Conservation (phyloP, 2,329 filamentous ascomycete genomes). For the Aphanocladium album region DNA sequence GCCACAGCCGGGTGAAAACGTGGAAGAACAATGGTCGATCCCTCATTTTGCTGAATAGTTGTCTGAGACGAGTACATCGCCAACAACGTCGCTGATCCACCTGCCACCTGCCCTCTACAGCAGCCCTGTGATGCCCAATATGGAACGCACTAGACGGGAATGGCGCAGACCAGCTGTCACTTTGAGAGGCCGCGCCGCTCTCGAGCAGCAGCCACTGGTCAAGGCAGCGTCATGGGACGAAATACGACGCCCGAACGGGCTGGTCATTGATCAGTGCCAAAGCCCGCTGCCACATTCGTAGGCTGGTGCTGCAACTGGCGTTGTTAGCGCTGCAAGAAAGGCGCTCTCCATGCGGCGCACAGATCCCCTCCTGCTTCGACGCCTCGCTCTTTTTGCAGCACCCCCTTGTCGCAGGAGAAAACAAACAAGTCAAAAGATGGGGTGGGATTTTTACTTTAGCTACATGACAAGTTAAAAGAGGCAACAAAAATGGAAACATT, state of each 20-base stretch:
- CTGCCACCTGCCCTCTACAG: not conserved
- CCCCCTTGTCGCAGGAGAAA: not conserved
- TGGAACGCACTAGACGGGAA: not conserved
- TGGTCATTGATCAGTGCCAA: not conserved
- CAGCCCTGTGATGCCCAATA: not conserved
- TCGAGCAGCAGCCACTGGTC: not conserved
- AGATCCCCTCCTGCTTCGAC: constrained; percentile 3
- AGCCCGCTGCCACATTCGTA: not conserved
- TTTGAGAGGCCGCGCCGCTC: not conserved
- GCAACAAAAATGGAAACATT: not conserved
- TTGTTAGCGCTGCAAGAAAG: not conserved
- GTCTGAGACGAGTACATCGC: not conserved
- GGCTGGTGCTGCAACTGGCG: not conserved
- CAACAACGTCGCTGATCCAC: not conserved
- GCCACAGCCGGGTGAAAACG: not conserved
- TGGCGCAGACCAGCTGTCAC: not conserved
- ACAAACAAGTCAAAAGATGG: not conserved
- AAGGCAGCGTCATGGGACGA: constrained; percentile 8
- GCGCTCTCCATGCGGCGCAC: not conserved
- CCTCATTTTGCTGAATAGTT: not conserved
- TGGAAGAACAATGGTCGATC: not conserved
- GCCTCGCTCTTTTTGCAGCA: not conserved
- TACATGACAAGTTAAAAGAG: not conserved
- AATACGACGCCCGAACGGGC: not conserved
- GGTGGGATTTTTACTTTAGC: not conserved